Evolutionary conservation across 306 rosid genomes (phyloP).

Genomic region (Lathyrus sativus): DNA sequence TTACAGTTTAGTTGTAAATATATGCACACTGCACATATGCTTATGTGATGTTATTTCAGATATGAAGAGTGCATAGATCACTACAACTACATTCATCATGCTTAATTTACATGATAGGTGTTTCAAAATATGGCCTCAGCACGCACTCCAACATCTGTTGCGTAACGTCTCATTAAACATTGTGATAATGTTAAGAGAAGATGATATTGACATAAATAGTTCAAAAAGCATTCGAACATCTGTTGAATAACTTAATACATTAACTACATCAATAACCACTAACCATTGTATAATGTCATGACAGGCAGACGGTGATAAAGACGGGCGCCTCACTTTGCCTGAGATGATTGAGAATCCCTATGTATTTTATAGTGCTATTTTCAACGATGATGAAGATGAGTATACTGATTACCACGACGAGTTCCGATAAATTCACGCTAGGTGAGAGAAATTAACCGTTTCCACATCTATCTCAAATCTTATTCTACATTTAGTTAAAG

Average conservation of each 20-base stretch:
- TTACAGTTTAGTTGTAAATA: conserved; percentile 14
- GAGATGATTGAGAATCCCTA: conserved; percentile 98
- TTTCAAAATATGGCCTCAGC: conserved; percentile 19
- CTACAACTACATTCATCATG: conserved; percentile 21
- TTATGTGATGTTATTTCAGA: conserved; percentile 5
- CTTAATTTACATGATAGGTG: conserved; percentile 19
- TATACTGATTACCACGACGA: conserved; percentile 68
- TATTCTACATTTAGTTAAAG: conserved; percentile 8
- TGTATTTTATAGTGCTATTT: conserved; percentile 91
- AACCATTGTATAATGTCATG: conserved; percentile 32
- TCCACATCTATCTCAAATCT: conserved; percentile 16
- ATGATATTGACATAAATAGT: conserved; percentile 31
- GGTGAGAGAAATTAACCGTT: conserved; percentile 38
- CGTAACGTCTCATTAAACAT: conserved; percentile 29
- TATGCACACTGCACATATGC: neutral
- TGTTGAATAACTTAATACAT: conserved; percentile 41
- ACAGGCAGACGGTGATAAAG: conserved; percentile 93
- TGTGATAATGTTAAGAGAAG: conserved; percentile 35
- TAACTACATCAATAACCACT: conserved; percentile 32
- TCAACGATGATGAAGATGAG: conserved; percentile 83
- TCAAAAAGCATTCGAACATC: conserved; percentile 24
- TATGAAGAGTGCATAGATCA: conserved; percentile 5
- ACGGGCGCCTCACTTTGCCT: conserved; percentile 73
- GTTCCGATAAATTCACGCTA: conserved; percentile 65
- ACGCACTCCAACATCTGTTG: conserved; percentile 2